A percentile compares a stretch with the other conserved stretches of the same genome.
These are phyloP conservation scores for Thuja plicata DNA, from an alignment of 83 land plant species.

Conservation along the genomic window DNA sequence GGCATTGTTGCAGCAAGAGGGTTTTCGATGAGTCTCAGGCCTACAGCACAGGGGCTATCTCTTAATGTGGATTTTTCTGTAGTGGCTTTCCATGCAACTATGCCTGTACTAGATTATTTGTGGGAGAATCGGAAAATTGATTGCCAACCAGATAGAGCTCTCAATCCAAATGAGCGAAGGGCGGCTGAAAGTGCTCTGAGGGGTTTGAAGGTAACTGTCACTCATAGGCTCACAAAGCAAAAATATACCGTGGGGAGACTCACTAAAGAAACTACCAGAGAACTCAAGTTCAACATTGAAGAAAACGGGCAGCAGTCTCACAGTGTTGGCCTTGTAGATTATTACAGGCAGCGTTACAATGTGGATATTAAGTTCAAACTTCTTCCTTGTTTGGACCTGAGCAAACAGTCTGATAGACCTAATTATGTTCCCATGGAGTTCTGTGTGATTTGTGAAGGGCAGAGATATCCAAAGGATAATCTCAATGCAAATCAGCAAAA, in stretches of 20 bases:
- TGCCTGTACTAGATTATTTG: slow-evolving; percentile 46
- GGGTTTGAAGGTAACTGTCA: slow-evolving; percentile 51
- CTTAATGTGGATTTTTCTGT: slow-evolving; percentile 54
- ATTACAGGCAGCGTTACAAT: slow-evolving; percentile 34
- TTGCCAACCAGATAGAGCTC: not conserved
- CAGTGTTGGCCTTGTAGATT: slow-evolving; percentile 17
- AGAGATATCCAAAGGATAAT: slow-evolving; percentile 36
- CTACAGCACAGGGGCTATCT: slow-evolving; percentile 47
- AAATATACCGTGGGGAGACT: slow-evolving; percentile 40
- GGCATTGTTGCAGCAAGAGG: slow-evolving; percentile 39
- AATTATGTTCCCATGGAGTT: slow-evolving; percentile 68
- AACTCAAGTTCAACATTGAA: slow-evolving; percentile 22
- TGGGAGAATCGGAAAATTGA: slow-evolving; percentile 12
- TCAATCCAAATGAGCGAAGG: slow-evolving; percentile 9
- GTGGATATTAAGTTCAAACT: slow-evolving; percentile 21
- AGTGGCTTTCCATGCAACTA: slow-evolving; percentile 12
- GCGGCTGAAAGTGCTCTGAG: slow-evolving; percentile 23
- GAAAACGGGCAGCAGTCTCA: not conserved
- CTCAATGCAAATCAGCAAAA: slow-evolving; percentile 17
- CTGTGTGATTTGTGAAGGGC: slow-evolving; percentile 54
- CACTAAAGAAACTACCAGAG: slow-evolving; percentile 18
- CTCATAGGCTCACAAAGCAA: slow-evolving; percentile 44
- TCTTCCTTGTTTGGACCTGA: slow-evolving; percentile 53
- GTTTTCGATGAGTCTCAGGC: slow-evolving; percentile 29
- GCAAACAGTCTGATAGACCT: slow-evolving; percentile 24